Conservation (phyloP, 2,329 filamentous ascomycete genomes). For the Pyrenochaeta sp. region DNA sequence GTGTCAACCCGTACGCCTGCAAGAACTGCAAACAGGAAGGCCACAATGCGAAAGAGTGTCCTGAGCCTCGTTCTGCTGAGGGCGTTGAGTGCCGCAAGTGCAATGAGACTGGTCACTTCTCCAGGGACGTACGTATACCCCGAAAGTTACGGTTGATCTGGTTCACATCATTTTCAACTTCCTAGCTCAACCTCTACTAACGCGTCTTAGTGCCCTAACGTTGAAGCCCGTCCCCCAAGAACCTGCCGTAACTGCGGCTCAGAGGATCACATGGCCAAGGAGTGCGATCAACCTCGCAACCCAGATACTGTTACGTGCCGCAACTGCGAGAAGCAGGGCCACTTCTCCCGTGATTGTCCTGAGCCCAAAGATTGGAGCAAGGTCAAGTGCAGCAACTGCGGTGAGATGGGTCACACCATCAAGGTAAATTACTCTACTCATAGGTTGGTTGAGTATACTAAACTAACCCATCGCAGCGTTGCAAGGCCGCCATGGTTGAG, state of each 20-base stretch:
- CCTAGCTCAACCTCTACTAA: constrained; percentile 21
- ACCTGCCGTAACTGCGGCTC: constrained; percentile 50
- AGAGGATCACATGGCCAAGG: constrained; percentile 48
- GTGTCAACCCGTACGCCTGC: constrained; percentile 72
- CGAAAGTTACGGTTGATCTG: no score
- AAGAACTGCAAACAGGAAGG: constrained; percentile 69
- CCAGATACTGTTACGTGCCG: constrained; percentile 57
- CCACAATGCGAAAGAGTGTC: constrained; percentile 49
- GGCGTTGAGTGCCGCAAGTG: constrained; percentile 73
- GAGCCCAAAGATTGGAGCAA: constrained; percentile 63
- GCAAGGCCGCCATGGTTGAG: constrained; percentile 39
- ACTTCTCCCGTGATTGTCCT: constrained; percentile 66
- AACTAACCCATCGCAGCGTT: constrained; percentile 37
- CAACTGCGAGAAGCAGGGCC: constrained; percentile 72
- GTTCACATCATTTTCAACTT: not conserved
- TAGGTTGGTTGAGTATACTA: not conserved
- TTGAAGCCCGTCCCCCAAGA: constrained; percentile 30
- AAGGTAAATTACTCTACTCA: constrained; percentile 25
- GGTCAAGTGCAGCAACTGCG: constrained; percentile 59
- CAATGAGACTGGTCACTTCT: constrained; percentile 58
- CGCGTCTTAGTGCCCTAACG: constrained; percentile 39
- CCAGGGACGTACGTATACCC: constrained; percentile 35
- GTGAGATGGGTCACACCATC: constrained; percentile 47
- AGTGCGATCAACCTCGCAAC: constrained; percentile 48
- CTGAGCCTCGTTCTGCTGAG: constrained; percentile 58